These are phyloP conservation scores for Bauhinia variegata DNA, from an alignment of 306 rosid genomes.

Conservation along the genomic window DNA sequence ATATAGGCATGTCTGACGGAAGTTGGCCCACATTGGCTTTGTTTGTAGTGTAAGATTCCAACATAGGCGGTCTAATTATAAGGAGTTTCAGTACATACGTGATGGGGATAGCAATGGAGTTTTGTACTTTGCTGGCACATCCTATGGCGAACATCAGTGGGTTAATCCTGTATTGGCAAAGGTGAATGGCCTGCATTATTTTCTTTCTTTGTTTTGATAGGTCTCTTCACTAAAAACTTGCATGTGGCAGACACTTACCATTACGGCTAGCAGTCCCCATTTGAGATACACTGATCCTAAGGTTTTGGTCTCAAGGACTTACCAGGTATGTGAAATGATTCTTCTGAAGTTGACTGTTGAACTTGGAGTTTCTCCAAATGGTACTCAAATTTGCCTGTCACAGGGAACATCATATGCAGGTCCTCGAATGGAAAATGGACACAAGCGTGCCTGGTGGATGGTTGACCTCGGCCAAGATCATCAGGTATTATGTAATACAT, in stretches of 20 bases:
- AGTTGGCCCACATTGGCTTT: constrained; percentile 25
- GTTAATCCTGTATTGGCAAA: constrained; percentile 91
- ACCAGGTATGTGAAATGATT: constrained; percentile 54
- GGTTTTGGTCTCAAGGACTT: constrained; percentile 88
- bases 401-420: constrained; percentile 97
- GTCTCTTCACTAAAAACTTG: constrained; percentile 25
- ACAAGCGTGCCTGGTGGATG: constrained; percentile 83
- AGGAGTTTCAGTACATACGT: constrained; percentile 83
- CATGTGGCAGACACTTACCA: constrained; percentile 60
- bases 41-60: constrained; percentile 67
- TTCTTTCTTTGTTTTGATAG: neutral
- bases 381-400: constrained; percentile 35
- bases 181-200: constrained; percentile 47
- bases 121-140: constrained; percentile 85
- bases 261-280: constrained; percentile 81
- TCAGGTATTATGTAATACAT: constrained; percentile 55
- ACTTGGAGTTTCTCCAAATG: constrained; percentile 21
- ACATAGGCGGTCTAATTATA: constrained; percentile 87
- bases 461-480: constrained; percentile 82
- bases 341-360: neutral
- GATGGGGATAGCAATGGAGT: constrained; percentile 93
- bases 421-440: constrained; percentile 79
- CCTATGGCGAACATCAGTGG: constrained; percentile 91
- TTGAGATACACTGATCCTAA: constrained; percentile 95
- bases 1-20: neutral